These are phyloP conservation scores for Stephania cephalantha DNA, from an alignment of 164 flowering plant species.

Conservation along the genomic window DNA sequence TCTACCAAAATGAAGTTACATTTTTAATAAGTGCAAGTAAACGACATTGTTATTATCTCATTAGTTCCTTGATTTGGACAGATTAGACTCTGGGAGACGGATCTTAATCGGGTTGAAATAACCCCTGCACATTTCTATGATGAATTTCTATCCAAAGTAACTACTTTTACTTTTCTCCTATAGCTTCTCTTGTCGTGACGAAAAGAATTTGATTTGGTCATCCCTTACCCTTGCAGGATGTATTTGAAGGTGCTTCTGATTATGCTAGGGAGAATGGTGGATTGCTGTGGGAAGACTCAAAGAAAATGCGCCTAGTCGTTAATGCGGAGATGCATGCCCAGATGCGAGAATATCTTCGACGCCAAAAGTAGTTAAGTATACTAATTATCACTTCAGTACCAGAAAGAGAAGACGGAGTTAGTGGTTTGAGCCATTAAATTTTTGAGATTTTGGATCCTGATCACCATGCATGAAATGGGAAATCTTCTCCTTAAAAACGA, in stretches of 20 bases:
- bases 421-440: too few relatives aligned
- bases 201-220: background rate
- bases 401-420: too few relatives aligned
- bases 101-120: conserved; percentile 67
- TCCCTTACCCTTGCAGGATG: conserved; percentile 40
- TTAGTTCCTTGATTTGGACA: conserved; percentile 23
- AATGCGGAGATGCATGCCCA: conserved; percentile 53
- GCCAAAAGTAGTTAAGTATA: conserved; percentile 33
- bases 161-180: background rate
- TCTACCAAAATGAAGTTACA: background rate
- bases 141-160: conserved; percentile 75
- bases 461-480: too few relatives aligned
- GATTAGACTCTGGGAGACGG: conserved; percentile 90
- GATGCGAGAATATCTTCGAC: conserved; percentile 60
- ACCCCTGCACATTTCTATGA: conserved; percentile 55
- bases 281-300: conserved; percentile 67
- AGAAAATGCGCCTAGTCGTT: conserved; percentile 64
- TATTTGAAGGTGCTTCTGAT: conserved; percentile 73
- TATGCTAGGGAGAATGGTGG: conserved; percentile 70
- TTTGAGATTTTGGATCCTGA: too few relatives aligned
- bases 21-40: background rate
- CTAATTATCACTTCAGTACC: background rate
- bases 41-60: background rate
- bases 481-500: too few relatives aligned
- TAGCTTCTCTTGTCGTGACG: background rate